These are phyloP conservation scores for Xylaria sp. DNA, from an alignment of 2,329 filamentous ascomycete genomes.

Conservation along the genomic window DNA sequence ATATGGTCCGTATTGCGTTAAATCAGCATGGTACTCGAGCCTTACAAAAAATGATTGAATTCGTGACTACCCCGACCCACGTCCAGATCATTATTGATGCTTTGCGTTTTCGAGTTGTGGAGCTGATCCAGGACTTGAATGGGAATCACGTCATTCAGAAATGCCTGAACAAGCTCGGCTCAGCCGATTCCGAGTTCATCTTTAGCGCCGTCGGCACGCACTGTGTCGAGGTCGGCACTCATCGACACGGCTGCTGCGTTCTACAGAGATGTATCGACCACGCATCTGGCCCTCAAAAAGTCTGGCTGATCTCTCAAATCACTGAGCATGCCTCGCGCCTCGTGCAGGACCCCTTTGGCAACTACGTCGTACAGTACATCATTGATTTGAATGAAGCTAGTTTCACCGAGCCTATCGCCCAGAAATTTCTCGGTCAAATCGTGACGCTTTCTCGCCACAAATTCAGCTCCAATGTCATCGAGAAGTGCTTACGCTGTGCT, in stretches of 20 bases:
- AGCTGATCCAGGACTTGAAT: constrained; percentile 96
- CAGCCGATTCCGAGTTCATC: constrained; percentile 91
- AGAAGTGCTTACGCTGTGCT: constrained; percentile 92
- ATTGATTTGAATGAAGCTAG: constrained; percentile 88
- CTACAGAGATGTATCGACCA: constrained; percentile 98
- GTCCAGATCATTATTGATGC: constrained; percentile 88
- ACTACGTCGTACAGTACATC: constrained; percentile 99
- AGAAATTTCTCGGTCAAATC: constrained; percentile 79
- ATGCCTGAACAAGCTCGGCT: constrained; percentile 92
- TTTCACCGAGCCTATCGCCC: constrained; percentile 90
- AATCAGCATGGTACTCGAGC: constrained; percentile 98
- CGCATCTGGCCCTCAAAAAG: constrained; percentile 88
- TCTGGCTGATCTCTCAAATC: constrained; percentile 86
- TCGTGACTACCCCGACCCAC: constrained; percentile 86
- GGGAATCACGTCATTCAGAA: constrained; percentile 99
- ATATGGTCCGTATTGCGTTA: constrained; percentile 91
- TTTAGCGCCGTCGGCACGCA: constrained; percentile 91
- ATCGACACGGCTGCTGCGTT: constrained; percentile 97
- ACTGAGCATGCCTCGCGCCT: constrained; percentile 88
- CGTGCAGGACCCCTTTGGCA: constrained; percentile 96
- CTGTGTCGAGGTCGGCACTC: constrained; percentile 92
- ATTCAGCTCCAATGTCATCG: constrained; percentile 98
- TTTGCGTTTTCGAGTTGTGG: constrained; percentile 84
- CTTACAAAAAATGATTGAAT: constrained; percentile 99
- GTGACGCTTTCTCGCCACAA: constrained; percentile 88